Conservation (phyloP, 2,329 filamentous ascomycete species). For the Botrytis pseudocinerea region DNA sequence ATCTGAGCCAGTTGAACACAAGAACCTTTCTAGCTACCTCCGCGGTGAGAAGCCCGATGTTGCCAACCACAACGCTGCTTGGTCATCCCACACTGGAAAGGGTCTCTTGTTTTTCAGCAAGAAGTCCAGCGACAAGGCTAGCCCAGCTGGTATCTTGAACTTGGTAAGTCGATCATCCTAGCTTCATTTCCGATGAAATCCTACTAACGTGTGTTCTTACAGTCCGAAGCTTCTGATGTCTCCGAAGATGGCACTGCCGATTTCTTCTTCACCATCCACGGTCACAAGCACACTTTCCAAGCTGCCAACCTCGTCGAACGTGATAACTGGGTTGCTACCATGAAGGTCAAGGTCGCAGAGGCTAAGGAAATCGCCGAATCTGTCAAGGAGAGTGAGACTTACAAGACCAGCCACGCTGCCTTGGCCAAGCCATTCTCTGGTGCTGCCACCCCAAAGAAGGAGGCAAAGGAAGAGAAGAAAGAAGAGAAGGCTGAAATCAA, state of each 20-base stretch:
- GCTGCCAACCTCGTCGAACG: conserved; percentile 72
- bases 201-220: conserved; percentile 38
- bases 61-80: conserved; percentile 78
- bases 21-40: conserved; percentile 74
- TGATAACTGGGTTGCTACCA: conserved; percentile 85
- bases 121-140: conserved; percentile 77
- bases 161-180: conserved; percentile 59
- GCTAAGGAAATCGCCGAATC: conserved; percentile 77
- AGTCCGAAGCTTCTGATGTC: conserved; percentile 62
- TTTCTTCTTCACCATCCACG: conserved; percentile 82
- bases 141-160: conserved; percentile 79
- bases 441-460: conserved; percentile 39
- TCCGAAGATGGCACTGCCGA: conserved; percentile 76
- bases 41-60: conserved; percentile 83
- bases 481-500: conserved; percentile 37
- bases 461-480: conserved; percentile 42
- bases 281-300: conserved; percentile 94
- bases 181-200: not conserved
- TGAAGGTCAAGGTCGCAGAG: conserved; percentile 80
- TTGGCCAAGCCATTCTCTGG: conserved; percentile 47
- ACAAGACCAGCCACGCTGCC: conserved; percentile 62
- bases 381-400: conserved; percentile 76
- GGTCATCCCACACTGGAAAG: conserved; percentile 92
- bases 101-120: conserved; percentile 84
- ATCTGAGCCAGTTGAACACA: conserved; percentile 69